Conservation (phyloP, 179 eudicot genomes). For the Silene coronaria region DNA sequence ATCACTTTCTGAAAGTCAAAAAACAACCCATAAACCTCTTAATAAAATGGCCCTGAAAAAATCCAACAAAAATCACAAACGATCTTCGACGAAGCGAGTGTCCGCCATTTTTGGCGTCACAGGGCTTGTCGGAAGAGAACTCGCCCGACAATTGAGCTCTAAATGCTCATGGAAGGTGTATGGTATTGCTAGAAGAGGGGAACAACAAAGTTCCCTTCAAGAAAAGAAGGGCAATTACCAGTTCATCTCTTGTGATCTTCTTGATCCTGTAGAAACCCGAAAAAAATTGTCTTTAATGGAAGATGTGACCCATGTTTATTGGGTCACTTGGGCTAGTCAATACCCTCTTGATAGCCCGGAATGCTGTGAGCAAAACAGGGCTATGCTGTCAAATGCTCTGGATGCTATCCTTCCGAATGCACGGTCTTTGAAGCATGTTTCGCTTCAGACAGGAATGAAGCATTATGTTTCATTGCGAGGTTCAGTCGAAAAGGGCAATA, state of each 20-base stretch:
- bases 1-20: constrained; percentile 8
- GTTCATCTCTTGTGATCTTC: constrained; percentile 70
- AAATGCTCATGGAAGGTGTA: constrained; percentile 64
- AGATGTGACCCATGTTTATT: constrained; percentile 68
- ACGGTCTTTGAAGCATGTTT: constrained; percentile 48
- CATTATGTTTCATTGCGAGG: constrained; percentile 58
- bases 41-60: constrained; percentile 29
- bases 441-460: constrained; percentile 79
- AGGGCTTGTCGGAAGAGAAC: constrained; percentile 79
- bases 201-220: constrained; percentile 10
- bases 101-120: constrained; percentile 78
- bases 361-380: constrained; percentile 69
- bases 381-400: constrained; percentile 66
- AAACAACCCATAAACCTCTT: constrained; percentile 16
- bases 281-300: constrained; percentile 45
- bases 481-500: neutral
- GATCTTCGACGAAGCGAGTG: constrained; percentile 30
- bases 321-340: constrained; percentile 89
- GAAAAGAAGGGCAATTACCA: constrained; percentile 34
- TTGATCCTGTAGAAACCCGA: constrained; percentile 41
- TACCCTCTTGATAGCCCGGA: constrained; percentile 58
- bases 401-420: constrained; percentile 53
- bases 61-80: constrained; percentile 24
- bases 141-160: constrained; percentile 47
- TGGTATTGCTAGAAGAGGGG: constrained; percentile 62